Conservation (phyloP, 2,329 filamentous ascomycete species). For the Xylaria sp. region DNA sequence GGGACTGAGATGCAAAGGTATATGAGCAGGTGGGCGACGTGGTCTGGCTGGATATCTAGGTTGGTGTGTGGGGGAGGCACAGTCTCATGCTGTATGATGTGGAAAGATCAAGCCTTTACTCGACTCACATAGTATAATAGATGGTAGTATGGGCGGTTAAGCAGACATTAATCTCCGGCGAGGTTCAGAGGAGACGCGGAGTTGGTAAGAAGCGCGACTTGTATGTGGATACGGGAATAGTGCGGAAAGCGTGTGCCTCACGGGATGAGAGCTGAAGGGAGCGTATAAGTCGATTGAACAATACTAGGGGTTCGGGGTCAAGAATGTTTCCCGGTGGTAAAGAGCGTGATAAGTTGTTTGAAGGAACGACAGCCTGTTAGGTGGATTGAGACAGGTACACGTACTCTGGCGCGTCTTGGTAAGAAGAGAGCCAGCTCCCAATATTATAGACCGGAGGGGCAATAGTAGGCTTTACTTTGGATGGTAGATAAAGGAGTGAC, state of each 20-base stretch:
- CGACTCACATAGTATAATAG: conserved; percentile 49
- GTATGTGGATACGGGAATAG: conserved; percentile 38
- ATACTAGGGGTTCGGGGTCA: conserved; percentile 23
- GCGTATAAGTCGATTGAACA: conserved; percentile 39
- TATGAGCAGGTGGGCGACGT: conserved; percentile 48
- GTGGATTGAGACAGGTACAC: conserved; percentile 43
- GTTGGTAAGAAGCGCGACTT: conserved; percentile 44
- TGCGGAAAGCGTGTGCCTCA: conserved; percentile 45
- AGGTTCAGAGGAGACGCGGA: conserved; percentile 33
- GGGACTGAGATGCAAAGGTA: conserved; percentile 41
- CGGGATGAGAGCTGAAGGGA: conserved; percentile 46
- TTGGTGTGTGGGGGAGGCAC: conserved; percentile 30
- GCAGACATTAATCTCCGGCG: conserved; percentile 40
- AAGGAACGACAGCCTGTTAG: conserved; percentile 51
- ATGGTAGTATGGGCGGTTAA: conserved; percentile 42
- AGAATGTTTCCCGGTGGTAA: conserved; percentile 36
- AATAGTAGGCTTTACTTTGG: conserved; percentile 47
- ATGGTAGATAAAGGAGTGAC: conserved; percentile 56
- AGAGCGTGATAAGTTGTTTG: conserved; percentile 52
- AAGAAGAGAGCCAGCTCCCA: conserved; percentile 63
- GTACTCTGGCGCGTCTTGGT: conserved; percentile 48
- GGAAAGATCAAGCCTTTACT: conserved; percentile 41
- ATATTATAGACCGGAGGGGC: conserved; percentile 52
- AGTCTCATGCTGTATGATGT: conserved; percentile 47
- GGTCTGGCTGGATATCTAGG: conserved; percentile 39